These are phyloP conservation scores for Arxiozyma bovina DNA, from an alignment of 1,139 yeast species.

Conservation along the genomic window DNA sequence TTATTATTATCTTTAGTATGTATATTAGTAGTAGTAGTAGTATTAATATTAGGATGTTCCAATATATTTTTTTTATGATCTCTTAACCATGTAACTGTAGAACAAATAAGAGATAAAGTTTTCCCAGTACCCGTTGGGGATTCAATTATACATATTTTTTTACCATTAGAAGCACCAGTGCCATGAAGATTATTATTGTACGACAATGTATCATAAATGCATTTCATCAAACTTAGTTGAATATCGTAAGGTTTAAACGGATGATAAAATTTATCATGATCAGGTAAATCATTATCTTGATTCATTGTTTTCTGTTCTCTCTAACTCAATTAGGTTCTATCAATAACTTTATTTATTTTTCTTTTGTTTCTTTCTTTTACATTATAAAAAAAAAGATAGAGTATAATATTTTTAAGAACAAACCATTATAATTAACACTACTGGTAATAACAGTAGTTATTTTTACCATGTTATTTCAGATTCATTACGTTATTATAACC, in stretches of 20 bases:
- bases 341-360: too few species aligned
- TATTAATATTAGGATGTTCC: background rate
- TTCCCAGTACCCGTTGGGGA: conserved; percentile 97
- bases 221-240: conserved; percentile 68
- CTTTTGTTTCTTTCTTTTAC: too few species aligned
- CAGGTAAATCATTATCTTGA: background rate
- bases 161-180: conserved; percentile 32
- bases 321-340: too few species aligned
- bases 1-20: conserved; percentile 9
- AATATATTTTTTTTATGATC: conserved; percentile 38
- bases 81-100: conserved; percentile 80
- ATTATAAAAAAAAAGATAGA: too few species aligned
- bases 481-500: too few species aligned
- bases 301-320: background rate
- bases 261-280: conserved; percentile 42
- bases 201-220: conserved; percentile 56
- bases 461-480: too few species aligned
- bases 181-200: background rate
- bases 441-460: too few species aligned
- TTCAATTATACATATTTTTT: conserved; percentile 75
- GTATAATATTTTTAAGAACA: too few species aligned
- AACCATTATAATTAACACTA: too few species aligned
- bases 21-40: conserved; percentile 4
- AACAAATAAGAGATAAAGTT: conserved; percentile 77
- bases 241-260: conserved; percentile 78